phyloP scores from a whole-genome alignment of 352 stramenopile species.

The Pythium pectinolyticum region DNA sequence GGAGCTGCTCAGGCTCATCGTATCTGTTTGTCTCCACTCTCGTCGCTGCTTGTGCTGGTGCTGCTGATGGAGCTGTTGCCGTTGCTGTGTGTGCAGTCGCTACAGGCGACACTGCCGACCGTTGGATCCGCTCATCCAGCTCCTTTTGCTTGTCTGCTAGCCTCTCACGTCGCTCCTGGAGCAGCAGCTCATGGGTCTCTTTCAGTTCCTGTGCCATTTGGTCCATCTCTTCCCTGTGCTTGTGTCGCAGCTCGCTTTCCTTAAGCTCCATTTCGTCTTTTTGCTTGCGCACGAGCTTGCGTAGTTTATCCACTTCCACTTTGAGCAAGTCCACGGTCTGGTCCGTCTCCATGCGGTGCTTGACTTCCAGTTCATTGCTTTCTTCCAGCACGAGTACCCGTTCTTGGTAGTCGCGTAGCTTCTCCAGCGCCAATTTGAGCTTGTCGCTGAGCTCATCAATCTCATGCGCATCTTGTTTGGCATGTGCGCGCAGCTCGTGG shows the following conservation, averaged over 20 bases:
- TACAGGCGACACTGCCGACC: conserved; percentile 8
- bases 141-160: conserved; percentile 61
- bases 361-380: conserved; percentile 53
- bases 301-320: conserved; percentile 67
- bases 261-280: conserved; percentile 43
- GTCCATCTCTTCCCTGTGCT: conserved; percentile 39
- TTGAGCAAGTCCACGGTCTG: conserved; percentile 73
- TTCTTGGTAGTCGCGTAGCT: conserved; percentile 54
- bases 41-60: too few species aligned
- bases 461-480: conserved; percentile 44
- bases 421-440: conserved; percentile 41
- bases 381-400: conserved; percentile 61
- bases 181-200: conserved; percentile 51
- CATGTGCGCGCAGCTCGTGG: conserved; percentile 44
- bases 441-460: conserved; percentile 55
- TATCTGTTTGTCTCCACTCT: conserved; percentile 14
- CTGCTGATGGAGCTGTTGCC: too few species aligned
- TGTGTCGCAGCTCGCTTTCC: conserved; percentile 31
- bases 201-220: conserved; percentile 42
- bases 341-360: conserved; percentile 52
- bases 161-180: conserved; percentile 53
- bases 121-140: conserved; percentile 45
- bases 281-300: conserved; percentile 50
- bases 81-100: not conserved
- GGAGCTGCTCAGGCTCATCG: not conserved